phyloP scores from a whole-genome alignment of 2,329 filamentous ascomycete species.

The Alternaria ventricosa region DNA sequence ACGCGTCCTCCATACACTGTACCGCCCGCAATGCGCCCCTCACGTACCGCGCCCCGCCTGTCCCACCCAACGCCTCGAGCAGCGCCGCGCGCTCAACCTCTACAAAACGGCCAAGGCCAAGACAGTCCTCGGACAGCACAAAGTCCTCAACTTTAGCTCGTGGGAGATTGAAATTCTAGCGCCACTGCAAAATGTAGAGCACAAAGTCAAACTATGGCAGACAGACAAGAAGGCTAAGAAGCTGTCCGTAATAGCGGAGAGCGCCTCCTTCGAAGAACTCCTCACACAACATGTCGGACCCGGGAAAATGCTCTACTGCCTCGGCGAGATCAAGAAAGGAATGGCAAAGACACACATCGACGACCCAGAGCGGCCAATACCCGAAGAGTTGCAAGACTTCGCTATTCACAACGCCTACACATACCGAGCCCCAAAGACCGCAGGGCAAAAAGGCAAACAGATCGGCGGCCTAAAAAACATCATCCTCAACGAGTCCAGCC shows the following conservation, averaged over 20 bases:
- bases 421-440: not conserved
- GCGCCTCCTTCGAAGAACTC: slow-evolving; percentile 27
- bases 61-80: slow-evolving; percentile 23
- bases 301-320: slow-evolving; percentile 28
- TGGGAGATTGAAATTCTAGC: slow-evolving; percentile 10
- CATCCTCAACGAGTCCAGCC: slow-evolving; percentile 21
- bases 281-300: slow-evolving; percentile 27
- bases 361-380: slow-evolving; percentile 2
- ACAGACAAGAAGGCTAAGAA: not conserved
- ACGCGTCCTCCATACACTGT: slow-evolving; percentile 16
- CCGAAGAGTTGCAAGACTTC: slow-evolving; percentile 10
- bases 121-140: slow-evolving; percentile 35
- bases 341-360: not conserved
- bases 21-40: slow-evolving; percentile 20
- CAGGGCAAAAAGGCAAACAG: slow-evolving; percentile 4
- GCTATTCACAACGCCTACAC: slow-evolving; percentile 13
- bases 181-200: slow-evolving; percentile 11
- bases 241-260: slow-evolving; percentile 9
- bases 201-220: slow-evolving; percentile 28
- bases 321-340: slow-evolving; percentile 1
- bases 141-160: slow-evolving; percentile 23
- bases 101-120: slow-evolving; percentile 36
- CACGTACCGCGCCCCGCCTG: not conserved
- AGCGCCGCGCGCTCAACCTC: slow-evolving; percentile 32
- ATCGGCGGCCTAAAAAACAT: slow-evolving; percentile 25